Evolutionary conservation across 2,329 filamentous ascomycete species (phyloP).

Genomic region (Colletotrichum tropicale): DNA sequence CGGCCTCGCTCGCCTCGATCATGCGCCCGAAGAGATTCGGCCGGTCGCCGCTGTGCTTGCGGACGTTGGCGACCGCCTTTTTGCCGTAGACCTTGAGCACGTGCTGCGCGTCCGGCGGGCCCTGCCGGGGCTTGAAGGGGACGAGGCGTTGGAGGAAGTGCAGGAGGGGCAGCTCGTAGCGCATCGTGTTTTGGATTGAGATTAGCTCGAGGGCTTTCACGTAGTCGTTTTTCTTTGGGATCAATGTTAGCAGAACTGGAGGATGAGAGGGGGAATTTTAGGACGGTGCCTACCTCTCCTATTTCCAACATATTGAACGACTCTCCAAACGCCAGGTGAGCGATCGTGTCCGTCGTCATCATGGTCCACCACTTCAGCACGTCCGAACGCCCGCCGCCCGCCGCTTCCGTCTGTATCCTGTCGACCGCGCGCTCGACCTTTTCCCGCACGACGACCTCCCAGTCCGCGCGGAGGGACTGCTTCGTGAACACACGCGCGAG

Average conservation of each 20-base stretch:
- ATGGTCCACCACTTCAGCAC: conserved; percentile 60
- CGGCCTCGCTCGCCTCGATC: not conserved
- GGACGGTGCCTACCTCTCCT: not conserved
- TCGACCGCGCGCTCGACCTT: conserved; percentile 43
- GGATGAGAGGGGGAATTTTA: not conserved
- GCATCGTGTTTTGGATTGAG: not conserved
- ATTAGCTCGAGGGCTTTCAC: not conserved
- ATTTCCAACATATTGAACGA: conserved; percentile 56
- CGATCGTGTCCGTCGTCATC: conserved; percentile 59
- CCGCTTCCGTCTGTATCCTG: conserved; percentile 47
- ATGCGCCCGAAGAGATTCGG: not conserved
- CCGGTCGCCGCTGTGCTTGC: not conserved
- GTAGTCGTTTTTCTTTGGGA: not conserved
- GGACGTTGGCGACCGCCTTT: not conserved
- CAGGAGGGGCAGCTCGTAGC: not conserved
- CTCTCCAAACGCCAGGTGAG: conserved; percentile 58
- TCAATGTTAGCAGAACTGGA: not conserved
- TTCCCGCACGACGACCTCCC: conserved; percentile 35
- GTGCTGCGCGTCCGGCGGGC: not conserved
- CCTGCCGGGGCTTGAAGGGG: not conserved
- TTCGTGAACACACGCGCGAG: conserved; percentile 46
- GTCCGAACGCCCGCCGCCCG: conserved; percentile 40
- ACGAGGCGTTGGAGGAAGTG: not conserved
- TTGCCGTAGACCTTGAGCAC: not conserved
- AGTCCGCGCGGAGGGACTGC: conserved; percentile 30